Evolutionary conservation across 257 asterid species (phyloP), one percentile per base, ranked within the genome.

Genomic region (Plantago ovata): DNA sequence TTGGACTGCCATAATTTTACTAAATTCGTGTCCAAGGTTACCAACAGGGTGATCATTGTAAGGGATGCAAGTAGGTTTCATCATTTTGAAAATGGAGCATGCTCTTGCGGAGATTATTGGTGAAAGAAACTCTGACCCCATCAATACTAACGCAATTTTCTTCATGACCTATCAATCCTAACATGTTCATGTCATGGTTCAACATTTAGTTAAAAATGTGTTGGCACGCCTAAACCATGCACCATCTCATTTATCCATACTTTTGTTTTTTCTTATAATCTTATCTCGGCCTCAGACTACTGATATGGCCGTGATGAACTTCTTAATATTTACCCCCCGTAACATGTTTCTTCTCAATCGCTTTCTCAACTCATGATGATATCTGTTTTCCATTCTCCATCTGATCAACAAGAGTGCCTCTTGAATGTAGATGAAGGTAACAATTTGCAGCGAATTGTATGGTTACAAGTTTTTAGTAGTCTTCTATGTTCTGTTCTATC

Each of bases 11-110:
- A 90, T 55, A 87, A 75, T 65, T 90, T 90, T 70, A 87, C 95
- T 3, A 90, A 81, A 63, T 87, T 81, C 61, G 87, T 90, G 0
- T 84, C 96, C 43, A 70, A 71, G 77, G 68, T 90, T 69, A 78
- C 81, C 18, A 64, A 63, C 70, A 82, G 96, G 64, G 66, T 56
- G 13, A 81, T 87, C 62, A 74, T 73, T 62, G 92, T 84, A 56
- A 90, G 98, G 75, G 95, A 90, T 81, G 89, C 96, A 39, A 90
- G 84, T 63, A 76, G 98, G 72, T 90, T 90, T 79, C 96, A 90
- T 62, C 98, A 74, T 71, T 90, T 87, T 65, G 69, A 73, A 74
- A 76, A 79, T 60, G 96, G 96, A 7, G 67, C 53, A 16, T 90
- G 96, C 69, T 90, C 98, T 60, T 90, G 98, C 56, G 81, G 89